phyloP scores from a whole-genome alignment of 306 rosid genomes.

The Erythrophleum fordii region DNA sequence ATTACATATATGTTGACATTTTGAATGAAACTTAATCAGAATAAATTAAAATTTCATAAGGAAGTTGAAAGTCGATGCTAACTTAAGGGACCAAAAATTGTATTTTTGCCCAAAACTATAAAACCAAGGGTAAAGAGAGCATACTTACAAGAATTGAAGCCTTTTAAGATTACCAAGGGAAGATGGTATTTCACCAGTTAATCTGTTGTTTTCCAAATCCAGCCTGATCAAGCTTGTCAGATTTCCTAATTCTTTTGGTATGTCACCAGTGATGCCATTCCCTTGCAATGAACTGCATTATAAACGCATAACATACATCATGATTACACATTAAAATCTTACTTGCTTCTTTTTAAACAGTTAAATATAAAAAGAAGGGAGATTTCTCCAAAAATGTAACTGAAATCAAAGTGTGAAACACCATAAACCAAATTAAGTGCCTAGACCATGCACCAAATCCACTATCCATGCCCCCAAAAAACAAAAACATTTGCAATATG shows the following conservation, averaged over 20 bases:
- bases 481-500: not conserved
- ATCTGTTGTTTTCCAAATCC: conserved; percentile 78
- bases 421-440: not conserved
- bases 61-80: not conserved
- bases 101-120: not conserved
- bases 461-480: not conserved
- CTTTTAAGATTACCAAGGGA: conserved; percentile 76
- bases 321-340: not conserved
- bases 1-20: not conserved
- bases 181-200: conserved; percentile 83
- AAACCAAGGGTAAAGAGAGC: conserved; percentile 32
- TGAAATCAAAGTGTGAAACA: conserved; percentile 22
- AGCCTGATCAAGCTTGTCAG: conserved; percentile 70
- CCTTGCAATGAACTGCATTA: conserved; percentile 81
- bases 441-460: not conserved
- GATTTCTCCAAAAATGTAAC: conserved; percentile 7
- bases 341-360: conserved; percentile 2
- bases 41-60: not conserved
- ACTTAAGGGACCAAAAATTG: not conserved
- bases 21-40: not conserved
- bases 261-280: conserved; percentile 74
- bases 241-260: conserved; percentile 84
- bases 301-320: conserved; percentile 34
- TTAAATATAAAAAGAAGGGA: conserved; percentile 15
- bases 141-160: conserved; percentile 91